Conservation (phyloP, 1,139 yeast genomes). For the Saccharomycopsis phalli region DNA sequence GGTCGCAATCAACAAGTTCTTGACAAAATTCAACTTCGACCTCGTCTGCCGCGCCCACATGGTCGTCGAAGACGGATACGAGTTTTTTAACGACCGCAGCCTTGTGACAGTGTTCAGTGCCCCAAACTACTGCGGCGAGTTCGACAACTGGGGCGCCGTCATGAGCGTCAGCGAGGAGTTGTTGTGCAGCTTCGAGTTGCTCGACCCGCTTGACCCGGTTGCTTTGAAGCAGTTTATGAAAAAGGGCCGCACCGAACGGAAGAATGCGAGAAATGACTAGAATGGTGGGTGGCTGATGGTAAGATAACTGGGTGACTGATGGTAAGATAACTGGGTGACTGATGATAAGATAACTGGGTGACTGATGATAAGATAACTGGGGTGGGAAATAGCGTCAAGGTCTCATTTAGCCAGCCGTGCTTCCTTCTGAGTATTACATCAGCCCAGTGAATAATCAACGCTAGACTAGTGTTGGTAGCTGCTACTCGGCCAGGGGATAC, state of each 20-base stretch:
- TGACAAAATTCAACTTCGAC: constrained; percentile 83
- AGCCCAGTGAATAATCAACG: too few relatives aligned
- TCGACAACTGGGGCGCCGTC: constrained; percentile 98
- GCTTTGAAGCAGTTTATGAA: constrained; percentile 92
- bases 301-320: too few relatives aligned
- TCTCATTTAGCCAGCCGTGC: too few relatives aligned
- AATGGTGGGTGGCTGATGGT: too few relatives aligned
- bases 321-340: too few relatives aligned
- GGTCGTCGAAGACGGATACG: constrained; percentile 99
- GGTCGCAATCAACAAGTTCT: constrained; percentile 85
- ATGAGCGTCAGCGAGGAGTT: constrained; percentile 94
- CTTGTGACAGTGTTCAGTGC: constrained; percentile 93
- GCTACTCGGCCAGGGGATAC: too few relatives aligned
- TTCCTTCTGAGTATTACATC: too few relatives aligned
- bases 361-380: too few relatives aligned
- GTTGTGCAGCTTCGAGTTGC: constrained; percentile 81
- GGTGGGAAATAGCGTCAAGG: too few relatives aligned
- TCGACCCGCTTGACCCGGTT: constrained; percentile 88
- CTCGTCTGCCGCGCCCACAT: constrained; percentile 95
- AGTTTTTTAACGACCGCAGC: constrained; percentile 88
- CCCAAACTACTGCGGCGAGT: constrained; percentile 97
- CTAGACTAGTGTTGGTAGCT: too few relatives aligned
- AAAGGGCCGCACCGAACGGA: constrained; percentile 73
- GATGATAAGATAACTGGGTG: too few relatives aligned
- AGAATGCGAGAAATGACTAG: too few relatives aligned